Conservation (phyloP, 495 filamentous ascomycete species). For the Cercophora newfieldiana region DNA sequence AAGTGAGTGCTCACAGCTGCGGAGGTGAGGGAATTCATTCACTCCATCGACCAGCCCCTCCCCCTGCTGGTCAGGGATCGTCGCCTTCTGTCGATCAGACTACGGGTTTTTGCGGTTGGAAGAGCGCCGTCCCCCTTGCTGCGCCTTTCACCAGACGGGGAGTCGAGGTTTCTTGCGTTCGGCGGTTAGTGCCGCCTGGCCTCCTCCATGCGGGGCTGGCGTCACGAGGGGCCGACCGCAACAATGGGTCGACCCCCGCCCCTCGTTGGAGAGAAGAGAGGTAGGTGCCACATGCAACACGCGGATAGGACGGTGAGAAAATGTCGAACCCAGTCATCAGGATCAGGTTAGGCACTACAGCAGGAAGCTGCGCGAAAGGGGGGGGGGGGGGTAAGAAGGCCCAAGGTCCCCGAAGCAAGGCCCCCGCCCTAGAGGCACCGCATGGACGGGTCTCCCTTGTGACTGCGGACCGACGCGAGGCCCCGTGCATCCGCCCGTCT, state of each 20-base stretch:
- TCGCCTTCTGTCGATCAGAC: not conserved
- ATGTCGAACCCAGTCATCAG: not conserved
- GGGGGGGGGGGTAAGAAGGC: not conserved
- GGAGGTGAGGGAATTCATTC: not conserved
- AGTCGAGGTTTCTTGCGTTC: not conserved
- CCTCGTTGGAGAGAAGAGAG: not conserved
- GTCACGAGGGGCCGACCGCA: not conserved
- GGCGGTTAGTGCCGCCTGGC: not conserved
- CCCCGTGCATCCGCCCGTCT: constrained; percentile 17
- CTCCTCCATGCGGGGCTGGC: not conserved
- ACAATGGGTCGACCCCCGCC: not conserved
- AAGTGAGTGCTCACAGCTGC: not conserved
- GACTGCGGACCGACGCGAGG: constrained; percentile 39
- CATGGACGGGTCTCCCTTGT: constrained; percentile 32
- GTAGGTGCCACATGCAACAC: not conserved
- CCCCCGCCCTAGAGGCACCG: constrained; percentile 8
- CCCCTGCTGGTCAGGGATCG: not conserved
- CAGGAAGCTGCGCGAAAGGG: not conserved
- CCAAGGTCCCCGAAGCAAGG: not conserved
- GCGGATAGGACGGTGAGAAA: not conserved
- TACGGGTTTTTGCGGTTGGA: not conserved
- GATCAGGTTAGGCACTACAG: not conserved
- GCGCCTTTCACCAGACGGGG: not conserved
- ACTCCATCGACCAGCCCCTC: not conserved
- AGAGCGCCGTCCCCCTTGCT: not conserved